Base-by-base conservation (phyloP, 2,329 filamentous ascomycete genomes). In the Botrytis byssoidea region DNA sequence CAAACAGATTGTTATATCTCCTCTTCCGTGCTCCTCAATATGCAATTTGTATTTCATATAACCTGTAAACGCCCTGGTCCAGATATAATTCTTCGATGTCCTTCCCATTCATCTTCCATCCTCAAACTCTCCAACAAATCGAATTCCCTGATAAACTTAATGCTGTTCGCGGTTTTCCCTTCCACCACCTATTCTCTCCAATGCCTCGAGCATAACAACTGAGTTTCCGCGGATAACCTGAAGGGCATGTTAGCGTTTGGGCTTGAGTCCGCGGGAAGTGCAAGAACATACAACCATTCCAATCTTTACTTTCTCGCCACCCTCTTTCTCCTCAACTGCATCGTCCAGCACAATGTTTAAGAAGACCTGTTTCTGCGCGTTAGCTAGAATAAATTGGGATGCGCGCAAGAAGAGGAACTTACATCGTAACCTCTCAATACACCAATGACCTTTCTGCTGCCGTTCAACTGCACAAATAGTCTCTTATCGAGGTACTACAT, bases 271-370 rank as follows among this genome's bases (percentile, higher is more conserved):
- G 20, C 18, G 22, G 6, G 18, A 25, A 16, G 16, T 32, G 55
- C 37, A 32, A 64, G 10, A 76, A 88, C 92, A 77, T 89, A 94
- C 95, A 75, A 97, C 93, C 92, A 97, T 97, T 82, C 96, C 96
- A 74, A 98, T 88, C 79, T 91, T 89, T 77, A 93, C 90, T 85
- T 97, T 98, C 85, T 97, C 94, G 74, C 94, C 94, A 75, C 93
- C 93, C 32, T 92, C 88, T 84, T 97, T 97, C 86, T 98, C 95
- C 83, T 99, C 96, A 65, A 97, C 90, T 32, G 96, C 95, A 79
- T 99, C 96, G 83, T 99, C 97, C 37, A 99, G 89, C 61, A 99
- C 96, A 81, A 99, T 94, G 85, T 99, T 99, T 81, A 99, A 87
- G 85, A 98, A 99, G 76, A 98, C 95, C 95, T 98, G 78, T 35